A percentile compares a stretch with the other conserved stretches of the same genome.
phyloP scores from a whole-genome alignment of 495 filamentous ascomycete genomes.

The Daldinia loculata region DNA sequence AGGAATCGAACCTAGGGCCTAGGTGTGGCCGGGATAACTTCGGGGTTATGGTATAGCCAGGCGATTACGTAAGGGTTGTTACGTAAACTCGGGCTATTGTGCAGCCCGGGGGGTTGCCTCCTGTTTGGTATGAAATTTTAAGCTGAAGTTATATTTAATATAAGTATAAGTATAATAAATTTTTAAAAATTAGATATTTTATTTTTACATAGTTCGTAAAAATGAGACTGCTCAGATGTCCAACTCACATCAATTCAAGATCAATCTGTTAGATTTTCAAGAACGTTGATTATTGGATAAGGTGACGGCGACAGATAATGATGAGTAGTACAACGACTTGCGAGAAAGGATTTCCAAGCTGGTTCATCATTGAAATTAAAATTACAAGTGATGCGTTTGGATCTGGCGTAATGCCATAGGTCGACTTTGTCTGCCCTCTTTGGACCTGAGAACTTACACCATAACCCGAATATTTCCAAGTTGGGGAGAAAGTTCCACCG shows the following conservation, averaged over 20 bases:
- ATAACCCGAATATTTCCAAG: neutral
- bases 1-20: too few species aligned
- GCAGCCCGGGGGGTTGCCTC: too few species aligned
- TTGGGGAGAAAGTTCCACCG: constrained; percentile 7
- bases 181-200: constrained; percentile 1
- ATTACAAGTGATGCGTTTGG: neutral
- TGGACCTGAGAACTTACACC: neutral
- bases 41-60: too few species aligned
- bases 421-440: neutral
- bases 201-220: neutral
- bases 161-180: neutral
- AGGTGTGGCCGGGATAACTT: too few species aligned
- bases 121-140: too few species aligned
- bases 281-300: neutral
- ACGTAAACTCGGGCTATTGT: too few species aligned
- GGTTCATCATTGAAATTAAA: neutral
- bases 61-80: too few species aligned
- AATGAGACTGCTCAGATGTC: neutral
- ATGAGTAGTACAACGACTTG: neutral
- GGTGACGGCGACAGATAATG: neutral
- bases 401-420: neutral
- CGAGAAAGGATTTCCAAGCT: neutral
- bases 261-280: constrained; percentile 1
- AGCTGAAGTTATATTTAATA: too few species aligned
- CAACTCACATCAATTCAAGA: neutral